phyloP scores from a whole-genome alignment of 768 basidiomycete species.

The Leccinum disarticulatum region DNA sequence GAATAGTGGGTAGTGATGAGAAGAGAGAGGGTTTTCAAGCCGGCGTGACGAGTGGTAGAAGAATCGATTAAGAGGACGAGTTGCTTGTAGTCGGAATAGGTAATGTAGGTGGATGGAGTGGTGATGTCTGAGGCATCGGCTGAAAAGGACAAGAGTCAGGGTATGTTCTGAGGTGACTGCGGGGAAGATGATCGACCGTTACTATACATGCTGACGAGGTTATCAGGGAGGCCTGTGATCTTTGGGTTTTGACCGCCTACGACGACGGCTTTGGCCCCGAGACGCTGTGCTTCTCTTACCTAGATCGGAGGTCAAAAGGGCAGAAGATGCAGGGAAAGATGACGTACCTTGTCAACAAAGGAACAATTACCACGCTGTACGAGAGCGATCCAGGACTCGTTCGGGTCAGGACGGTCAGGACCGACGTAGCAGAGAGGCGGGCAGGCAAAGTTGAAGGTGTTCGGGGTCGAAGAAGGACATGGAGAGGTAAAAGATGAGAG shows the following conservation, averaged over 20 bases:
- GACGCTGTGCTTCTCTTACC: conserved; percentile 58
- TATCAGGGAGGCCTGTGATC: conserved; percentile 64
- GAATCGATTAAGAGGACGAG: conserved; percentile 66
- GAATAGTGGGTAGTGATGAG: conserved; percentile 78
- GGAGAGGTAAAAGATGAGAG: conserved; percentile 60
- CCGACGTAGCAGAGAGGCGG: conserved; percentile 64
- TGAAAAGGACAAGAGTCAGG: conserved; percentile 28
- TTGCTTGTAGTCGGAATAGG: conserved; percentile 72
- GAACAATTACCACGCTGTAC: conserved; percentile 88
- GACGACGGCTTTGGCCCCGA: conserved; percentile 88
- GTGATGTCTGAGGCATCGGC: conserved; percentile 83
- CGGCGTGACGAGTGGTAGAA: conserved; percentile 80
- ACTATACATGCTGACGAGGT: conserved; percentile 89
- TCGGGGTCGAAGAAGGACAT: conserved; percentile 36
- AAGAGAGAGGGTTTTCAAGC: conserved; percentile 70
- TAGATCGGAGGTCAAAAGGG: conserved; percentile 4
- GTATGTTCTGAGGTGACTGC: conserved; percentile 4
- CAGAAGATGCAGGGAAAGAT: conserved; percentile 28
- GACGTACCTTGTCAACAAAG: conserved; percentile 79
- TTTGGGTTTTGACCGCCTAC: conserved; percentile 82
- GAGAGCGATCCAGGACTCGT: conserved; percentile 86
- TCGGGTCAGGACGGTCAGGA: conserved; percentile 51
- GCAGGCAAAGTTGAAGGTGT: conserved; percentile 55
- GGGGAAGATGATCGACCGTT: conserved; percentile 62
- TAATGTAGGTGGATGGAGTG: conserved; percentile 88